Evolutionary conservation across 257 asterid genomes (phyloP), one percentile per base, ranked within the genome.

Genomic region (Primulina eburnea): DNA sequence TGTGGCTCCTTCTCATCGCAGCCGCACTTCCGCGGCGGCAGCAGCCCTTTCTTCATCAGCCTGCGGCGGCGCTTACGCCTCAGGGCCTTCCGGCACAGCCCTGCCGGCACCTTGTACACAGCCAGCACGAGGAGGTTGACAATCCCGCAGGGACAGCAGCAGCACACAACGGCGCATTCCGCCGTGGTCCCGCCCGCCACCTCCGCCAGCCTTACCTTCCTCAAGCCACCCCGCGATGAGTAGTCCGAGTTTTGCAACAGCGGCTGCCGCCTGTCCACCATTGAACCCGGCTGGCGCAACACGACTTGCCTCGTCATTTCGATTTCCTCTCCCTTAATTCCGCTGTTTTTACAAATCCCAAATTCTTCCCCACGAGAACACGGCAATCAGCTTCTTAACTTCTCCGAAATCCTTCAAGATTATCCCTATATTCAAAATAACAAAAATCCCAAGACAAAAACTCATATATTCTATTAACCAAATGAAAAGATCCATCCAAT

Each of bases 131-230:
- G 38, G 30, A 92, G 78, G 62, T 89, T 74, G 68, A 82, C 79
- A 64, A 89, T 33, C 34, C 84, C 83, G 75, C 89, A 84, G 1
- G 98, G 96, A 61, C 89, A 85, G 81, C 98, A 89, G 80, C 98
- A 92, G 68, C 89, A 82, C 71, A 92, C 88, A 68, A 90, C 96
- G 52, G 96, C 94, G 79, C 89, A 84, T 40, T 81, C 95, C 35
- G 97, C 97, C 75, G 92, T 57, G 24, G 97, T 85, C 0, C 90
- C 90, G 2, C 97, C 97, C 5, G 89, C 96, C 17, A 87, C 80
- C 82, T 91, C 97, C 35, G 84, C 95, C 71, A 84, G 57, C 16
- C 86, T 78, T 30, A 66, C 60, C 64, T 77, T 75, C 56, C 79
- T 58, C 53, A 43, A 8, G 17, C 81, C 67, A 53, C 80, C 77